Evolutionary conservation across 2,329 filamentous ascomycete genomes (phyloP).

Genomic region (Diaporthe vexans): DNA sequence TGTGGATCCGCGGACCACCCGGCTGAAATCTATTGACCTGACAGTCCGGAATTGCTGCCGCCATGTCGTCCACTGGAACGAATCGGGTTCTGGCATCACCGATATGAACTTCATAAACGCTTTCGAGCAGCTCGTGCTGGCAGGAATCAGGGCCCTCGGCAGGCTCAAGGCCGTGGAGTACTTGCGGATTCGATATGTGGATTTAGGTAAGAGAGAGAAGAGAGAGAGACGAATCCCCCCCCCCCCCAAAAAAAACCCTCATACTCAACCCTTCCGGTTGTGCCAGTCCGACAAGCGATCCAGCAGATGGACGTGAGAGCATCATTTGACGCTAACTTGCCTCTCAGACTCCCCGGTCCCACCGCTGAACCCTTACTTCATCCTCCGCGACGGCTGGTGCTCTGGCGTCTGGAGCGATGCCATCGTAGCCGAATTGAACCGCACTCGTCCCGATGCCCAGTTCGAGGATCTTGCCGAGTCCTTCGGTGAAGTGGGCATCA

Average conservation of each 20-base stretch:
- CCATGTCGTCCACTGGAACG: slow-evolving; percentile 66
- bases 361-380: slow-evolving; percentile 80
- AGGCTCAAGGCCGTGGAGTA: slow-evolving; percentile 72
- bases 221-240: not conserved
- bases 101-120: slow-evolving; percentile 80
- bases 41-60: slow-evolving; percentile 83
- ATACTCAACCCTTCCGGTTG: not conserved
- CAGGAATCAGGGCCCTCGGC: slow-evolving; percentile 72
- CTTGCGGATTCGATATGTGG: slow-evolving; percentile 80
- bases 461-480: slow-evolving; percentile 76
- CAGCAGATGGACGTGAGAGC: not conserved
- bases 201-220: slow-evolving; percentile 66
- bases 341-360: slow-evolving; percentile 75
- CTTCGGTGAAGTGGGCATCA: slow-evolving; percentile 71
- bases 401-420: slow-evolving; percentile 80
- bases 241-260: not conserved
- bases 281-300: not conserved
- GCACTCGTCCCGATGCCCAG: slow-evolving; percentile 68
- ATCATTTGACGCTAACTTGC: not conserved
- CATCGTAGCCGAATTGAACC: slow-evolving; percentile 73
- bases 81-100: slow-evolving; percentile 77
- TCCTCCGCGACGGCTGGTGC: slow-evolving; percentile 71
- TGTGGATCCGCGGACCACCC: slow-evolving; percentile 62
- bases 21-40: slow-evolving; percentile 76
- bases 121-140: slow-evolving; percentile 77